These are phyloP conservation scores for Phlebiopsis gigantea DNA, from an alignment of 768 basidiomycete species.

Conservation along the genomic window DNA sequence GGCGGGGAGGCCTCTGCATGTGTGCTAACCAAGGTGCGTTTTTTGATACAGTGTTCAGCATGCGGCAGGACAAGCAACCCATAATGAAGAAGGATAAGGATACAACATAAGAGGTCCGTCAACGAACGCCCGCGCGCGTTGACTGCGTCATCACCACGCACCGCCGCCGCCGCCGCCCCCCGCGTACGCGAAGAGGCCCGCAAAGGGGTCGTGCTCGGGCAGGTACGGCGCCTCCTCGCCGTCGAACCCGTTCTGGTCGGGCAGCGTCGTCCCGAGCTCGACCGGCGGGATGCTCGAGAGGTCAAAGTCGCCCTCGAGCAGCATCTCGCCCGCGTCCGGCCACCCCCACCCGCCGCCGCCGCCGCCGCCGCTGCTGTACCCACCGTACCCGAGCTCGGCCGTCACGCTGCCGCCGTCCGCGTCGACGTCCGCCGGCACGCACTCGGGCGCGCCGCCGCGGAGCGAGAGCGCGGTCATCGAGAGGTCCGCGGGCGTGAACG, in stretches of 20 bases:
- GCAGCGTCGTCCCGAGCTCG: slow-evolving; percentile 51
- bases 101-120: slow-evolving; percentile 15
- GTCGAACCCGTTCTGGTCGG: slow-evolving; percentile 25
- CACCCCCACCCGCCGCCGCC: slow-evolving; percentile 25
- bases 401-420: slow-evolving; percentile 13
- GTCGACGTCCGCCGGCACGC: slow-evolving; percentile 14
- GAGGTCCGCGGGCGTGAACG: slow-evolving; percentile 44
- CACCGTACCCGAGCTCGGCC: slow-evolving; percentile 12
- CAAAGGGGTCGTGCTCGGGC: slow-evolving; percentile 29
- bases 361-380: slow-evolving; percentile 16
- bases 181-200: slow-evolving; percentile 30
- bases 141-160: slow-evolving; percentile 28
- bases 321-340: slow-evolving; percentile 30
- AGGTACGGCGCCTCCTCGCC: slow-evolving; percentile 23
- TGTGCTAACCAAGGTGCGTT: slow-evolving; percentile 3
- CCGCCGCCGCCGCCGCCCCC: slow-evolving; percentile 27
- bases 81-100: slow-evolving; percentile 7
- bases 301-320: slow-evolving; percentile 64
- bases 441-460: slow-evolving; percentile 20
- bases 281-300: slow-evolving; percentile 59
- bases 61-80: slow-evolving; percentile 2
- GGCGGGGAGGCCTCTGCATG: not conserved
- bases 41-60: slow-evolving; percentile 22
- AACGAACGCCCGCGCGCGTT: slow-evolving; percentile 29
- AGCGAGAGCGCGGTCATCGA: slow-evolving; percentile 25